Base-by-base conservation (phyloP, 2,329 filamentous ascomycete genomes). In the Zasmidium citrigriseum region DNA sequence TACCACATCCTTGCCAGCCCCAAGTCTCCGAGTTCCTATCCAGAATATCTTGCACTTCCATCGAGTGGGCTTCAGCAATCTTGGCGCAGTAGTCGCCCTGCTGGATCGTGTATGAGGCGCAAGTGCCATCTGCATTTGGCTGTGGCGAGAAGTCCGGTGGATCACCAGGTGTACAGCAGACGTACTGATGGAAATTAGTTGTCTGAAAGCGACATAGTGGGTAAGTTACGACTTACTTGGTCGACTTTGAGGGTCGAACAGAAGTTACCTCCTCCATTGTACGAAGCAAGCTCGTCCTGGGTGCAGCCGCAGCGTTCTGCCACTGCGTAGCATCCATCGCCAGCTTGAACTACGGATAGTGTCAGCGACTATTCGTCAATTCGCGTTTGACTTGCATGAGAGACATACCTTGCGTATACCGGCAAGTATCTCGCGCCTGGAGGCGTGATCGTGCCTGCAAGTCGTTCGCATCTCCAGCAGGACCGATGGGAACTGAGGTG, bases 11-110 rank as follows among this genome's bases (percentile, higher is more conserved):
- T 3, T 41, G 63, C 75, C 76, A 80, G n/a, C 69, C 75, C 77
- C 78, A 82, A 4, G 77, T 79, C 2, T 74, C 67, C 18, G 66
- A 73, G 61, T 81, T 81, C 48, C 72, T 75, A 0, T 58, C 57
- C 21, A 76, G 70, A 14, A 84, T 71, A 2, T 79, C 67, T 0
- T 70, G 61, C 0, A 68, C 57, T 0, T 72, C 78, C 4, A 82
- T 61, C 3, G 67, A 63, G 59, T 78, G 57, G 0, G 55, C 52
- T 2, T 63, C 60, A 1, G 73, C 75, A 50, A 81, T 67, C 2
- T 16, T 54, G 14, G 57, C 47, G 64, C 77, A 82, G 24, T 29
- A 67, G 44, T 81, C 79, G 1, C 59, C 61, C 0, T 51, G 25
- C 18, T 72, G 38, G 16, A 79, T 63, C 4, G 60, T 64, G 59